Evolutionary conservation across 495 filamentous ascomycete species (phyloP).

Genomic region (Peziza echinospora): DNA sequence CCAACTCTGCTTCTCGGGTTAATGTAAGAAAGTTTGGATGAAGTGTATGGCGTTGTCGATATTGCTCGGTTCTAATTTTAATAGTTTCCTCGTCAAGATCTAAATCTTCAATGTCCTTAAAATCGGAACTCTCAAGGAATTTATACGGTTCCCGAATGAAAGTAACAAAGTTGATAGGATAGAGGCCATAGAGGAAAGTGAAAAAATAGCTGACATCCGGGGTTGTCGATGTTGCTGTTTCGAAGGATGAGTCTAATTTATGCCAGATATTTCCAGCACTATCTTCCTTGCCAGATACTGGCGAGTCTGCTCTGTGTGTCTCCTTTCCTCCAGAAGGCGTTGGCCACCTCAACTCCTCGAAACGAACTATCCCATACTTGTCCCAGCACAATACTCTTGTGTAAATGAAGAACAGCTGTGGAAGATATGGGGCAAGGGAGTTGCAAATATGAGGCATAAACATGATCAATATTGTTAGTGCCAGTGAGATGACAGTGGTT

Average conservation of each 20-base stretch:
- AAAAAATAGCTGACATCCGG: slow-evolving; percentile 58
- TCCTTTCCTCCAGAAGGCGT: slow-evolving; percentile 3
- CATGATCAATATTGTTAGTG: slow-evolving; percentile 48
- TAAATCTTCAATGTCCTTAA: slow-evolving; percentile 40
- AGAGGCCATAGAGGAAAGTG: slow-evolving; percentile 55
- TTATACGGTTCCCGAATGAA: slow-evolving; percentile 55
- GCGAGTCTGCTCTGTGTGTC: slow-evolving; percentile 10
- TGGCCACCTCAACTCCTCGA: slow-evolving; percentile 12
- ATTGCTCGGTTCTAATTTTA: slow-evolving; percentile 41
- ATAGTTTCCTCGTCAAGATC: slow-evolving; percentile 53
- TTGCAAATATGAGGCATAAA: slow-evolving; percentile 53
- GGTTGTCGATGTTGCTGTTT: slow-evolving; percentile 35
- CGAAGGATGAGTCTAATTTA: slow-evolving; percentile 32
- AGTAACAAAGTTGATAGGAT: slow-evolving; percentile 57
- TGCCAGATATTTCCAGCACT: slow-evolving; percentile 30
- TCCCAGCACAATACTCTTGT: slow-evolving; percentile 56
- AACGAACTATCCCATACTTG: slow-evolving; percentile 21
- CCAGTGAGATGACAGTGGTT: slow-evolving; percentile 41
- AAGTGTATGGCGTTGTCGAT: slow-evolving; percentile 41
- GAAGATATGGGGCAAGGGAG: slow-evolving; percentile 37
- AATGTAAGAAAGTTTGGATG: slow-evolving; percentile 54
- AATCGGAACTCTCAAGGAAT: slow-evolving; percentile 41
- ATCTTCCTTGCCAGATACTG: slow-evolving; percentile 16
- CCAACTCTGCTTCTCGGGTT: slow-evolving; percentile 49
- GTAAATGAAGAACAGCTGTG: slow-evolving; percentile 54